These are phyloP conservation scores for Beauveria bassiana DNA, from an alignment of 2,329 filamentous ascomycete species.

Conservation along the genomic window DNA sequence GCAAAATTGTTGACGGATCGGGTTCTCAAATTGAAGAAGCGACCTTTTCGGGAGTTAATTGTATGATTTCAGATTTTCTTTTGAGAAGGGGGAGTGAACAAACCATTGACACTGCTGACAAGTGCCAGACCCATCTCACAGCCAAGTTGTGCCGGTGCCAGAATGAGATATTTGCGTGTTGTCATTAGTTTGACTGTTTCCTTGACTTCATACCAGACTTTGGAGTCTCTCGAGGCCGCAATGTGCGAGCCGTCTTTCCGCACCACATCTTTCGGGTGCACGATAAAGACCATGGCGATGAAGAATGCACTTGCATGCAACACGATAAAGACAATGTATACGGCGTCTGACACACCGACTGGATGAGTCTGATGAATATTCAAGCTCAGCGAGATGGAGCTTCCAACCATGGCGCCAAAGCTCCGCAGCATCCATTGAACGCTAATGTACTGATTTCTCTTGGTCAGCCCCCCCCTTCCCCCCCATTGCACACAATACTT, in stretches of 20 bases:
- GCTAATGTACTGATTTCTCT: constrained; percentile 5
- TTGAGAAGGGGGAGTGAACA: not conserved
- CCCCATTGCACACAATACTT: no score
- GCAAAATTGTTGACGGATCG: constrained; percentile 1
- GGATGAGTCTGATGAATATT: constrained; percentile 8
- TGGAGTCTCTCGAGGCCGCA: not conserved
- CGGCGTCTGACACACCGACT: not conserved
- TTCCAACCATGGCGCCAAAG: constrained; percentile 10
- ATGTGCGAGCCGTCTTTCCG: not conserved
- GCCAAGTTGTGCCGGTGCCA: constrained; percentile 4
- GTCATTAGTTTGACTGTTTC: constrained; percentile 9
- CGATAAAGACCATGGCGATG: not conserved
- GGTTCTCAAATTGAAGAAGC: not conserved
- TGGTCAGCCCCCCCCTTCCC: not conserved
- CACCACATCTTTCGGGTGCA: not conserved
- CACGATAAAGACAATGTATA: not conserved
- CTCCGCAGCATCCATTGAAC: constrained; percentile 11
- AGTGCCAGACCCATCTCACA: constrained; percentile 8
- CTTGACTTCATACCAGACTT: not conserved
- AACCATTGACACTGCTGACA: constrained; percentile 7
- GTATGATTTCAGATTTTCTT: not conserved
- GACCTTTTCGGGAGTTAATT: not conserved
- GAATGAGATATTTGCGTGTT: constrained; percentile 1
- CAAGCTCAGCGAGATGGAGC: constrained; percentile 7
- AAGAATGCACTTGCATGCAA: not conserved